Evolutionary conservation across 306 rosid species (phyloP).

Genomic region (Abrus pulchellus): DNA sequence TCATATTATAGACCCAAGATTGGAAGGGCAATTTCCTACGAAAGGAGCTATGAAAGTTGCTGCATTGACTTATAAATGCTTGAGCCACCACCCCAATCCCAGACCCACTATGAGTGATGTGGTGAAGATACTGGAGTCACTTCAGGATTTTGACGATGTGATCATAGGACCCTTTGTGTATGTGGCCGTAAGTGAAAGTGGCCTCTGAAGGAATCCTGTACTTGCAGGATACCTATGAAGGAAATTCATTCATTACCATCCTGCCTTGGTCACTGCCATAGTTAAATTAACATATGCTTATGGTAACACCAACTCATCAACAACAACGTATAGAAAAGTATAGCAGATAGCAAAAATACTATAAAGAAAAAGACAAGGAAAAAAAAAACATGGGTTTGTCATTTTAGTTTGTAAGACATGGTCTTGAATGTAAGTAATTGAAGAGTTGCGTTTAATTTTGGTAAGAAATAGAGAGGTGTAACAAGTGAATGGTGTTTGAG

Average conservation of each 20-base stretch:
- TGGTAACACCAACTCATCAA: constrained; percentile 17
- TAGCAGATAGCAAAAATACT: constrained; percentile 1
- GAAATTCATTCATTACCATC: background rate
- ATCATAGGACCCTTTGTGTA: constrained; percentile 76
- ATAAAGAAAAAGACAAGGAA: background rate
- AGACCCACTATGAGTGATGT: constrained; percentile 77
- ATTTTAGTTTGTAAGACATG: constrained; percentile 24
- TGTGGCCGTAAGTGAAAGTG: constrained; percentile 61
- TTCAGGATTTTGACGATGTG: constrained; percentile 66
- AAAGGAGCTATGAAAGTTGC: constrained; percentile 69
- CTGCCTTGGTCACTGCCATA: constrained; percentile 19
- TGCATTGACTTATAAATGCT: constrained; percentile 70
- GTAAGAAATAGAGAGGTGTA: constrained; percentile 32
- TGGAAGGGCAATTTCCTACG: constrained; percentile 73
- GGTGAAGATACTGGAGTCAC: constrained; percentile 64
- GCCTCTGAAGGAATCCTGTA: background rate
- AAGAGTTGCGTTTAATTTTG: constrained; percentile 14
- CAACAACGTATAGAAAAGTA: constrained; percentile 11
- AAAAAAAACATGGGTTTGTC: constrained; percentile 1
- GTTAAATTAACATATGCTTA: background rate
- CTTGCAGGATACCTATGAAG: background rate
- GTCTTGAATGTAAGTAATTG: constrained; percentile 31
- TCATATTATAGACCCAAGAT: constrained; percentile 61
- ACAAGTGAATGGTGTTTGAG: constrained; percentile 35
- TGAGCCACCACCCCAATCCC: constrained; percentile 67